Conservation (phyloP, 148 eudicot species). For the Silene conica region DNA sequence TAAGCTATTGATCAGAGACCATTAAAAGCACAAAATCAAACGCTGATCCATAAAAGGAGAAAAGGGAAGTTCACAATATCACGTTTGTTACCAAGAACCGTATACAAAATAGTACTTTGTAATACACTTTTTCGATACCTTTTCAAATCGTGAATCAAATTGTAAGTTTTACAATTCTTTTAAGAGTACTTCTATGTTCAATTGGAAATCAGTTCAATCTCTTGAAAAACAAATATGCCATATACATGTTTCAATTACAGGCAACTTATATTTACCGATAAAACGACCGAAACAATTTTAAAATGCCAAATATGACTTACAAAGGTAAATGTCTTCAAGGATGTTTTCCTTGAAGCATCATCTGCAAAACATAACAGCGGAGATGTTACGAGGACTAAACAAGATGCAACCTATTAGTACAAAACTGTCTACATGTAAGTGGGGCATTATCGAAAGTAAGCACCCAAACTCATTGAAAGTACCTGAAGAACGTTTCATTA, state of each 20-base stretch:
- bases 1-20: background rate
- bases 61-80: background rate
- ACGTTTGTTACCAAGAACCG: background rate
- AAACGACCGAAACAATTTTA: too few relatives aligned
- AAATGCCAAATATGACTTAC: conserved; percentile 37
- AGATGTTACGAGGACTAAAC: conserved; percentile 1
- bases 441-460: background rate
- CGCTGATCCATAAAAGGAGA: background rate
- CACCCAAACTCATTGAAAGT: background rate
- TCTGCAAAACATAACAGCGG: conserved; percentile 38
- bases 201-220: too few relatives aligned
- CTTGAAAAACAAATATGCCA: too few relatives aligned
- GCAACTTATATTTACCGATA: too few relatives aligned
- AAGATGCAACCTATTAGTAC: background rate
- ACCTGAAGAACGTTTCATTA: conserved; percentile 58
- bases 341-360: conserved; percentile 32
- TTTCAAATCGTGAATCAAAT: too few relatives aligned
- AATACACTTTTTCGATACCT: background rate
- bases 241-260: too few relatives aligned
- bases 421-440: background rate
- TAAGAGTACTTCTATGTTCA: too few relatives aligned
- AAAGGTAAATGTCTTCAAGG: conserved; percentile 45
- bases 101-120: background rate
- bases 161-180: too few relatives aligned
- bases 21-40: conserved; percentile 5